phyloP scores from a whole-genome alignment of 352 stramenopile species.

The Pythium plurisporium region DNA sequence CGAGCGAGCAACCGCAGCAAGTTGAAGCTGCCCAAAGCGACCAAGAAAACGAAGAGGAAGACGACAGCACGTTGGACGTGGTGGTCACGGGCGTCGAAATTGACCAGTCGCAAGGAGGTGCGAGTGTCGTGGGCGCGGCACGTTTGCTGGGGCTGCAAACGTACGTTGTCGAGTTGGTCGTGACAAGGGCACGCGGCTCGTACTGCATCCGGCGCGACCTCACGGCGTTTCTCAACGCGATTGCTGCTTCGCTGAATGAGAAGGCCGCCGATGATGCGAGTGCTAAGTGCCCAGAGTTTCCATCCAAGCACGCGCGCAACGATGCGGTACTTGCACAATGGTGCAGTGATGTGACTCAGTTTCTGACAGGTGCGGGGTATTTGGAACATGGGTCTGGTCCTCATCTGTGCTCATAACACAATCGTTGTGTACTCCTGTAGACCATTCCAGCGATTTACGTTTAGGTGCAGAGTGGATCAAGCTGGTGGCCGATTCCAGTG shows the following conservation, averaged over 20 bases:
- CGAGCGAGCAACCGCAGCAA: not conserved
- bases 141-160: conserved; percentile 22
- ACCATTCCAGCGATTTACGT: conserved; percentile 19
- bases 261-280: not conserved
- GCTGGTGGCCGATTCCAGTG: conserved; percentile 47
- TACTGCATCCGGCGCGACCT: conserved; percentile 55
- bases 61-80: conserved; percentile 44
- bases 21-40: conserved; percentile 9
- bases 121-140: conserved; percentile 22
- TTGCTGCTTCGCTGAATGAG: conserved; percentile 12
- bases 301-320: conserved; percentile 36
- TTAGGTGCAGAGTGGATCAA: conserved; percentile 44
- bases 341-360: conserved; percentile 59
- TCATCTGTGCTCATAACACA: not conserved
- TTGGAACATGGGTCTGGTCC: not conserved
- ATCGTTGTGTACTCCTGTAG: too few relatives aligned
- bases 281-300: conserved; percentile 39
- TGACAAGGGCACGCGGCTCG: conserved; percentile 42
- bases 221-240: conserved; percentile 31
- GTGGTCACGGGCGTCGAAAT: conserved; percentile 63
- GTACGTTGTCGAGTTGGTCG: conserved; percentile 59
- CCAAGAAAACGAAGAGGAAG: not conserved
- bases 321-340: conserved; percentile 59
- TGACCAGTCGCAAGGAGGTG: conserved; percentile 10
- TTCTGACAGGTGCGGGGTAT: conserved; percentile 30